phyloP scores from a whole-genome alignment of 75 land plant species.

The Pinus tabuliformis region DNA sequence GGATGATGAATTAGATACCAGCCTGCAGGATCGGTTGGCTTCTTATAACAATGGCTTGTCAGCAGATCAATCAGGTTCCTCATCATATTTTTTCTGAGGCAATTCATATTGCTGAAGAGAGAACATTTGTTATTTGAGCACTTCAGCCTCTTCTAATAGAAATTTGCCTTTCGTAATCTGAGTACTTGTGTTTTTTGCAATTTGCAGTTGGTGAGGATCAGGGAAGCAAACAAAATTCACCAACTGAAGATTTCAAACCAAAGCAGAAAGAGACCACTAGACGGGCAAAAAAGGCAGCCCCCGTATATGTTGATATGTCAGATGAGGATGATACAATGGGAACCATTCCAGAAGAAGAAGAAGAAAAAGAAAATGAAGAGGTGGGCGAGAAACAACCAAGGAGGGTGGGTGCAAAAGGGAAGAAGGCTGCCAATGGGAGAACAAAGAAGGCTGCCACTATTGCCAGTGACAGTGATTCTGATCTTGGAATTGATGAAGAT shows the following conservation, averaged over 20 bases:
- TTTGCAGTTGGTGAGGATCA: slow-evolving; percentile 1
- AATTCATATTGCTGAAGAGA: too few relatives aligned
- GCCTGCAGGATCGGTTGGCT: slow-evolving; percentile 41
- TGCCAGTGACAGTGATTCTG: slow-evolving; percentile 18
- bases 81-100: too few relatives aligned
- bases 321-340: slow-evolving; percentile 28
- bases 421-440: slow-evolving; percentile 15
- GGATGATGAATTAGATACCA: slow-evolving; percentile 27
- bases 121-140: background rate
- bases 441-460: slow-evolving; percentile 27
- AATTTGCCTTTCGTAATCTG: background rate
- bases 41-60: slow-evolving; percentile 46
- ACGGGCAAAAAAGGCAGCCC: slow-evolving; percentile 26
- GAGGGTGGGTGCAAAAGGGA: slow-evolving; percentile 1
- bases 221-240: slow-evolving; percentile 39
- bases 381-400: background rate
- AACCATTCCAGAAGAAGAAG: slow-evolving; percentile 22
- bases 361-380: slow-evolving; percentile 6
- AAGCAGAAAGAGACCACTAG: slow-evolving; percentile 27
- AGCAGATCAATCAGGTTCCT: slow-evolving; percentile 25
- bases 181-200: background rate
- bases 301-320: slow-evolving; percentile 1
- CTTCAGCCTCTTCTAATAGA: too few relatives aligned
- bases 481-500: slow-evolving; percentile 11
- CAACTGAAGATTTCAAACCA: slow-evolving; percentile 2